Conservation (phyloP, 306 rosid genomes). For the Abrus precatorius region DNA sequence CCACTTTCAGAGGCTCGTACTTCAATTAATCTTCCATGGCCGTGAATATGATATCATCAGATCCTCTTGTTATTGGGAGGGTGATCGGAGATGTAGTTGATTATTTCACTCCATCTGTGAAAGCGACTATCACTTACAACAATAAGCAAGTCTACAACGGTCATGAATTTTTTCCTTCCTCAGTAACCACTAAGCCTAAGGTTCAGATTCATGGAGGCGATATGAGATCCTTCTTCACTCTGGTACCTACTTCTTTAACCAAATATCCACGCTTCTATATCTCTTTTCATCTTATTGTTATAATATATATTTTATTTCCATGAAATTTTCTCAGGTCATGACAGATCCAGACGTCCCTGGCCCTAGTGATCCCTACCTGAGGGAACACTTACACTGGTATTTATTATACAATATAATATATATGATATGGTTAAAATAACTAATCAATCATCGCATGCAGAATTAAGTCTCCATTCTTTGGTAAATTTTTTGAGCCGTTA, state of each 20-base stretch:
- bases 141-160: conserved; percentile 80
- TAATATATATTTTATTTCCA: not conserved
- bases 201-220: conserved; percentile 92
- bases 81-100: conserved; percentile 92
- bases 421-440: not conserved
- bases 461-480: not conserved
- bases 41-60: conserved; percentile 50
- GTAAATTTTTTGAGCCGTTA: not conserved
- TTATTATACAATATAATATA: conserved; percentile 32
- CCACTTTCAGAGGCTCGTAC: not conserved
- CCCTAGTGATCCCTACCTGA: conserved; percentile 94
- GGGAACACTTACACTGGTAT: conserved; percentile 94
- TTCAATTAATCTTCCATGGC: conserved; percentile 38
- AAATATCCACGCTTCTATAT: not conserved
- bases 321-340: conserved; percentile 65
- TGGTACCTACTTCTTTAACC: conserved; percentile 55
- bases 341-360: conserved; percentile 98
- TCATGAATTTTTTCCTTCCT: conserved; percentile 78
- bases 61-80: conserved; percentile 80
- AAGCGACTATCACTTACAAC: conserved; percentile 66
- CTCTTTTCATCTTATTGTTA: not conserved
- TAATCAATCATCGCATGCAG: not conserved
- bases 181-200: conserved; percentile 69
- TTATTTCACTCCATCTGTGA: conserved; percentile 60
- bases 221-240: conserved; percentile 86